Percentiles rank a stretch among this genome's conserved stretches.
Evolutionary conservation across 2,329 filamentous ascomycete species (phyloP).

Genomic region (Chaetomiaceae sp.): DNA sequence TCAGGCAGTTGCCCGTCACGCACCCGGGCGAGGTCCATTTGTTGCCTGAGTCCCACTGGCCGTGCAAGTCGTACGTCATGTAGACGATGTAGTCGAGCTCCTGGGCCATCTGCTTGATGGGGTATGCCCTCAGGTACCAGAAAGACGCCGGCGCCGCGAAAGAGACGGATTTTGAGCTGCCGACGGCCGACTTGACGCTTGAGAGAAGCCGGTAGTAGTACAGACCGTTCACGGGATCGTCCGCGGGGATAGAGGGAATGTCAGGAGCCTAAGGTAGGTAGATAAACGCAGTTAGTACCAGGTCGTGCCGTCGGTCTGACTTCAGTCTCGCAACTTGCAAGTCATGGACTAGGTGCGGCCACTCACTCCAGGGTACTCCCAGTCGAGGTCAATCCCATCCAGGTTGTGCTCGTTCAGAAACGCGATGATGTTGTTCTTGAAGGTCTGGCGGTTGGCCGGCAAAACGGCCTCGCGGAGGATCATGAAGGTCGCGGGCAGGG

Average conservation of each 20-base stretch:
- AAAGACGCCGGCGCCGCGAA: conserved; percentile 27
- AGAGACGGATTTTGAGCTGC: conserved; percentile 19
- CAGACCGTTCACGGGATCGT: conserved; percentile 22
- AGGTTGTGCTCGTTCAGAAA: conserved; percentile 38
- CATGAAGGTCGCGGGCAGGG: not conserved
- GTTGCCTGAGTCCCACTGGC: conserved; percentile 30
- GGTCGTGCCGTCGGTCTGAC: too few relatives aligned
- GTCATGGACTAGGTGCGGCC: too few relatives aligned
- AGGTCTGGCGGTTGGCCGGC: conserved; percentile 14
- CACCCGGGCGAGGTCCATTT: conserved; percentile 27
- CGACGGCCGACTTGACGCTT: conserved; percentile 3
- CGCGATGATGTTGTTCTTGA: conserved; percentile 36
- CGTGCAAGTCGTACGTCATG: conserved; percentile 38
- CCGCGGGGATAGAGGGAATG: conserved; percentile 34
- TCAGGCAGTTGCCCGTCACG: conserved; percentile 22
- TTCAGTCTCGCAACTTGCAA: too few relatives aligned
- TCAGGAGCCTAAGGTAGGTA: too few relatives aligned
- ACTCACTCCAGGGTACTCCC: conserved; percentile 40
- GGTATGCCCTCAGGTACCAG: conserved; percentile 31
- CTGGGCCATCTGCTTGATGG: conserved; percentile 24
- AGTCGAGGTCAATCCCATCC: conserved; percentile 39
- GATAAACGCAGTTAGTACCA: too few relatives aligned
- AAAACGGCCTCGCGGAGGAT: conserved; percentile 13
- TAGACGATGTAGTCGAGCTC: conserved; percentile 33
- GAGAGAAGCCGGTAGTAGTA: conserved; percentile 34